A percentile compares a stretch with the other conserved stretches of the same genome.
Evolutionary conservation across 768 basidiomycete species (phyloP).

Genomic region (Filobasidium floriforme): DNA sequence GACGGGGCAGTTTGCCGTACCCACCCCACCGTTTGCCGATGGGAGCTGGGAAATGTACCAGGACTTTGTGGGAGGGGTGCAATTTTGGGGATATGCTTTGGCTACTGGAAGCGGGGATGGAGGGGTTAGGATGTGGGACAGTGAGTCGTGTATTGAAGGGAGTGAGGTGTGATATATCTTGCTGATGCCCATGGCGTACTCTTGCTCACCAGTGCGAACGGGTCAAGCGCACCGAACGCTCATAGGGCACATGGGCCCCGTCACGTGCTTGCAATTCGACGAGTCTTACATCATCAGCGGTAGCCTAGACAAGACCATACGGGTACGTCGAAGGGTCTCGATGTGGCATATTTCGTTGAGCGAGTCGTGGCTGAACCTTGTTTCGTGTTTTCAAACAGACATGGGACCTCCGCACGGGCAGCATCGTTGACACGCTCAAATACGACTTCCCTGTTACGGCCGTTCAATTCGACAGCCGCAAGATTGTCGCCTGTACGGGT

Average conservation of each 20-base stretch:
- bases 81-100: constrained; percentile 97
- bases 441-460: constrained; percentile 86
- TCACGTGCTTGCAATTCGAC: constrained; percentile 91
- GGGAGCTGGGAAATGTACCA: constrained; percentile 91
- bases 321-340: constrained; percentile 51
- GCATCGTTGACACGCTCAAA: constrained; percentile 75
- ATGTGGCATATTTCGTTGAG: too few species aligned
- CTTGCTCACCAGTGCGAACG: constrained; percentile 69
- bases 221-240: constrained; percentile 92
- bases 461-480: constrained; percentile 89
- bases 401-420: constrained; percentile 91
- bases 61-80: constrained; percentile 94
- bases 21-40: constrained; percentile 79
- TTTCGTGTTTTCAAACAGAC: constrained; percentile 52
- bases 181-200: not conserved
- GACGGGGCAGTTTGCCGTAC: constrained; percentile 63
- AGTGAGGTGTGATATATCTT: not conserved
- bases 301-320: constrained; percentile 83
- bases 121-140: constrained; percentile 98
- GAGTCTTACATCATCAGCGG: constrained; percentile 88
- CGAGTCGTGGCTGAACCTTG: not conserved
- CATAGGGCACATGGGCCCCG: constrained; percentile 81
- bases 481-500: constrained; percentile 82
- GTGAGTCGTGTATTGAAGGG: constrained; percentile 52
- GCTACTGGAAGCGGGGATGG: constrained; percentile 97